Evolutionary conservation across 768 basidiomycete species (phyloP).

Genomic region (Amanita molliuscula): DNA sequence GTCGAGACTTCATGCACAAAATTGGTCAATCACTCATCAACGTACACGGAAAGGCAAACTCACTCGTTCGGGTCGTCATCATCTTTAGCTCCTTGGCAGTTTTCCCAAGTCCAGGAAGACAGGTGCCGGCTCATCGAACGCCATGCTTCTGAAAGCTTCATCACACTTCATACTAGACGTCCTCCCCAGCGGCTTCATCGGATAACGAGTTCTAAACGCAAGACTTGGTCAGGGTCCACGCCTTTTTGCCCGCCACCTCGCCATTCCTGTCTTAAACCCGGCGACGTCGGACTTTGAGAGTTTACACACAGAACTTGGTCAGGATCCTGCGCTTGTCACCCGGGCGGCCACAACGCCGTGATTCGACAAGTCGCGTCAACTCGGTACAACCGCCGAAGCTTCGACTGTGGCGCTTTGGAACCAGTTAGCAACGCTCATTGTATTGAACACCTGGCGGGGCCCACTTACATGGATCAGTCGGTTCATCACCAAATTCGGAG

Average conservation of each 20-base stretch:
- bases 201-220: not conserved
- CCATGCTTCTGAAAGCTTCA: not conserved
- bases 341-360: too few relatives aligned
- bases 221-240: not conserved
- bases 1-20: not conserved
- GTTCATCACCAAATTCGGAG: not conserved
- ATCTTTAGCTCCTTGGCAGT: not conserved
- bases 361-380: too few relatives aligned
- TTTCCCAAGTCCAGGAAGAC: too few relatives aligned
- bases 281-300: too few relatives aligned
- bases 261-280: not conserved
- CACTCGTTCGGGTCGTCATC: not conserved
- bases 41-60: not conserved
- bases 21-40: not conserved
- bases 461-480: not conserved
- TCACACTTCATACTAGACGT: not conserved
- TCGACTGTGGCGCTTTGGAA: too few relatives aligned
- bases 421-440: too few relatives aligned
- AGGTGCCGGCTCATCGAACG: too few relatives aligned
- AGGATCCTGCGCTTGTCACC: too few relatives aligned
- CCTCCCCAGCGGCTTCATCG: not conserved
- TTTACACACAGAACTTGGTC: too few relatives aligned
- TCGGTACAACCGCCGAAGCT: too few relatives aligned
- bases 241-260: not conserved
- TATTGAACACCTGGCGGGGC: not conserved